These are phyloP conservation scores for Suhomyces guaymorum DNA, from an alignment of 1,139 yeast species.

Conservation along the genomic window DNA sequence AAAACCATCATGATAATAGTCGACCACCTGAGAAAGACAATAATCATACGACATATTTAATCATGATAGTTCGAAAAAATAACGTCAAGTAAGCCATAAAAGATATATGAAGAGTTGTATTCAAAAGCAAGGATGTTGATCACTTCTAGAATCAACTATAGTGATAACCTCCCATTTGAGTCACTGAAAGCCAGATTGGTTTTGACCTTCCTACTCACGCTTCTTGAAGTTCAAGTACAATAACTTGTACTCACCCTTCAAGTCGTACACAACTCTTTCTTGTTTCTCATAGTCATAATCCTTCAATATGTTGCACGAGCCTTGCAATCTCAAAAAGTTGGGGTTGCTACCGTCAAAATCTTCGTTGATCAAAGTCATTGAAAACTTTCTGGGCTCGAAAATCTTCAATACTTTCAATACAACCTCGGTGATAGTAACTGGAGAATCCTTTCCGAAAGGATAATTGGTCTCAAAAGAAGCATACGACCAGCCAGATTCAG, in stretches of 20 bases:
- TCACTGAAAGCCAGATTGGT: too few species aligned
- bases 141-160: constrained; percentile 17
- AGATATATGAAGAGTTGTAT: background rate
- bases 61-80: too few species aligned
- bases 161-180: too few species aligned
- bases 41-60: too few species aligned
- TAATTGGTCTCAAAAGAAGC: constrained; percentile 94
- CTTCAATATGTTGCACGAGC: constrained; percentile 36
- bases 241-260: constrained; percentile 50
- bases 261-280: constrained; percentile 72
- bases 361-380: constrained; percentile 64
- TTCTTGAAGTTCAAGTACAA: constrained; percentile 48
- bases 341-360: constrained; percentile 23
- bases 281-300: constrained; percentile 57
- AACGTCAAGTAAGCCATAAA: too few species aligned
- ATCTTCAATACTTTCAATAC: constrained; percentile 58
- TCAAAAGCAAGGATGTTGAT: constrained; percentile 10
- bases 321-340: constrained; percentile 32
- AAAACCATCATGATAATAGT: too few species aligned
- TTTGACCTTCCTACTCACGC: background rate
- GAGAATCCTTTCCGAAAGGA: constrained; percentile 41
- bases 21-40: too few species aligned
- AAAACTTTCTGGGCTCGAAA: constrained; percentile 76
- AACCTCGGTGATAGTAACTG: constrained; percentile 51
- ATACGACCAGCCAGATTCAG: constrained; percentile 91